A percentile compares a stretch with the other conserved stretches of the same genome.
These are phyloP conservation scores for Andrographis paniculata DNA, from an alignment of 305 asterid species.

Conservation along the genomic window DNA sequence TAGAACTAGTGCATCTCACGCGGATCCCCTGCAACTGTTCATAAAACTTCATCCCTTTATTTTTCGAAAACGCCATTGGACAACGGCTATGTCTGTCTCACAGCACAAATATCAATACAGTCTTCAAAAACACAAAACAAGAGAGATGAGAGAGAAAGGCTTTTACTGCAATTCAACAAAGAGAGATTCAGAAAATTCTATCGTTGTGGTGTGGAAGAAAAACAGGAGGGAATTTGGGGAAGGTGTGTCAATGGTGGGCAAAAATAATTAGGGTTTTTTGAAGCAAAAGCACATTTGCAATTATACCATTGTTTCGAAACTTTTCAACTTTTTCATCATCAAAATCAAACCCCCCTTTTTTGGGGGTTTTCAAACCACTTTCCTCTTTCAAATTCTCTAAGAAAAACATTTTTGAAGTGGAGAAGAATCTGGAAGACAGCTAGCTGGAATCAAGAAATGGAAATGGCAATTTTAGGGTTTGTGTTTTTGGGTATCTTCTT, in stretches of 20 bases:
- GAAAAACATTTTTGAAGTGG: background rate
- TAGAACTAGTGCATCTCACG: conserved; percentile 11
- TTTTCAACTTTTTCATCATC: conserved; percentile 28
- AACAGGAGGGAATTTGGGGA: background rate
- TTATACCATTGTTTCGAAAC: conserved; percentile 26
- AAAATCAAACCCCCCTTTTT: conserved; percentile 9
- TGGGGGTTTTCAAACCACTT: background rate
- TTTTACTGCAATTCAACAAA: conserved; percentile 14
- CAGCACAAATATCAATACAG: conserved; percentile 37
- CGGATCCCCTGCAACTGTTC: too few species aligned
- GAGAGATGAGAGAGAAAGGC: too few species aligned
- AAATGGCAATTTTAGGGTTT: conserved; percentile 36
- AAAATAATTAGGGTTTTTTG: conserved; percentile 33
- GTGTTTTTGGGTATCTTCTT: conserved; percentile 40
- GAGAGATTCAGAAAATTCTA: too few species aligned
- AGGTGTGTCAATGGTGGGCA: background rate
- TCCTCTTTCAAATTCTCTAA: conserved; percentile 21
- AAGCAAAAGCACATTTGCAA: conserved; percentile 35
- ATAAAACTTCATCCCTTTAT: background rate
- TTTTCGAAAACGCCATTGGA: conserved; percentile 17
- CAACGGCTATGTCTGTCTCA: conserved; percentile 41
- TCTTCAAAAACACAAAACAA: conserved; percentile 27
- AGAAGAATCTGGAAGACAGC: conserved; percentile 5
- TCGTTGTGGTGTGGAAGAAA: too few species aligned
- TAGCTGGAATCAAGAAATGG: conserved; percentile 31